These are phyloP conservation scores for Pleurotus tuoliensis DNA, from an alignment of 768 basidiomycete genomes.

Conservation along the genomic window DNA sequence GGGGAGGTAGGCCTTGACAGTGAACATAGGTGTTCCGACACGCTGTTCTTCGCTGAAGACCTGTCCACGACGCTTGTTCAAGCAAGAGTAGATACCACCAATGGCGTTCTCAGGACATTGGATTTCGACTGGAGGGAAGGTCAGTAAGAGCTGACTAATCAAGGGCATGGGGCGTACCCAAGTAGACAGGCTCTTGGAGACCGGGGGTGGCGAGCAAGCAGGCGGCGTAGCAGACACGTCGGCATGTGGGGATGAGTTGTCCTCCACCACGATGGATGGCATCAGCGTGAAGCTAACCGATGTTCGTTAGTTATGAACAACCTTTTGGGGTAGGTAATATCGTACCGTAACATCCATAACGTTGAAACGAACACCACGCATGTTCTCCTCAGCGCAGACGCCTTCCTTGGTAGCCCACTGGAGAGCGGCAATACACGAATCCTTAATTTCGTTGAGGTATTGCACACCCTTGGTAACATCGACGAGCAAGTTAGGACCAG, in stretches of 20 bases:
- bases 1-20: conserved; percentile 94
- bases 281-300: conserved; percentile 93
- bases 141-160: background rate
- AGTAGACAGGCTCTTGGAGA: conserved; percentile 96
- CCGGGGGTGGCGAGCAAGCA: conserved; percentile 86
- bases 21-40: conserved; percentile 98
- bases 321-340: background rate
- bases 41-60: conserved; percentile 98
- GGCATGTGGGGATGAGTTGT: conserved; percentile 95
- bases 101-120: conserved; percentile 97
- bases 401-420: conserved; percentile 99
- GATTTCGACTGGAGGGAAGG: conserved; percentile 71
- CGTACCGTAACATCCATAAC: conserved; percentile 88
- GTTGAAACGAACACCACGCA: conserved; percentile 98
- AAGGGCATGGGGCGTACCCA: conserved; percentile 46
- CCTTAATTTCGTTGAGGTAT: conserved; percentile 99
- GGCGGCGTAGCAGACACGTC: conserved; percentile 95
- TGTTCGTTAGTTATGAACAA: background rate
- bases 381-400: conserved; percentile 94
- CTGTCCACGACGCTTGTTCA: conserved; percentile 98
- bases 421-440: conserved; percentile 98
- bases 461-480: conserved; percentile 99
- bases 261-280: conserved; percentile 99
- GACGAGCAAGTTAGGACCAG: conserved; percentile 93
- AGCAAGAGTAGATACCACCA: conserved; percentile 90